Base-by-base conservation (phyloP, 768 basidiomycete species). In the Pleurotus djamor region DNA sequence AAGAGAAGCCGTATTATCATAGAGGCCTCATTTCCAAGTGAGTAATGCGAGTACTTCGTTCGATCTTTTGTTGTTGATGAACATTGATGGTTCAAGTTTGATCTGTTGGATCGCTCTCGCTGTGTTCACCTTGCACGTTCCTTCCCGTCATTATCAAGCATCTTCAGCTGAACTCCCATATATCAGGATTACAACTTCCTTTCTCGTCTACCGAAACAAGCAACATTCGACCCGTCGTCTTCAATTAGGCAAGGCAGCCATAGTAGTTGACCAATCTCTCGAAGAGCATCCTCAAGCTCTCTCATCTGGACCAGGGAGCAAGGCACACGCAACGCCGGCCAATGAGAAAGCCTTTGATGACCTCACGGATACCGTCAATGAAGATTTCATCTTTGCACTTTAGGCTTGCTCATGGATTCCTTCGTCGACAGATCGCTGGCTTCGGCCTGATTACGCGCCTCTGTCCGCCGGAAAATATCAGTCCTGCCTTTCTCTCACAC, bases 31-130 rank as follows among this genome's bases (percentile, higher is more conserved):
- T 71, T 34, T 69, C 74, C 16, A 69, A 76, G 75, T 75, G 63
- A 56, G 68, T 59, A 3, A 43, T 21, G 2, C 21, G 21, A 28
- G 21, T 28, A 28, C 21, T 28, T 28, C 21, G 21, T 28, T 28
- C 21, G 1, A 28, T 13, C 9, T n/a, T 35, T 36, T 28, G 47
- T 49, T 16, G 10, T 28, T 13, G 35, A n/a, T 35, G 16, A 38
- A 36, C 5, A 14, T 33, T 57, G 12, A 9, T 37, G n/a, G 4
- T 36, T 48, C 16, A 35, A 77, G 76, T 59, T 64, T 80, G 35
- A 69, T 72, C 13, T 77, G 76, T 55, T 80, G 77, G 75, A 68
- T 75, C 21, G 66, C 70, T 2, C 66, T 77, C 1, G 63, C 75
- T 5, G 63, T 71, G 5, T 44, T 77, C 4, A 72, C 73, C 21